A percentile compares a stretch with the other conserved stretches of the same genome.
Evolutionary conservation across 495 filamentous ascomycete genomes (phyloP).

Genomic region (Penicillium coffeae): DNA sequence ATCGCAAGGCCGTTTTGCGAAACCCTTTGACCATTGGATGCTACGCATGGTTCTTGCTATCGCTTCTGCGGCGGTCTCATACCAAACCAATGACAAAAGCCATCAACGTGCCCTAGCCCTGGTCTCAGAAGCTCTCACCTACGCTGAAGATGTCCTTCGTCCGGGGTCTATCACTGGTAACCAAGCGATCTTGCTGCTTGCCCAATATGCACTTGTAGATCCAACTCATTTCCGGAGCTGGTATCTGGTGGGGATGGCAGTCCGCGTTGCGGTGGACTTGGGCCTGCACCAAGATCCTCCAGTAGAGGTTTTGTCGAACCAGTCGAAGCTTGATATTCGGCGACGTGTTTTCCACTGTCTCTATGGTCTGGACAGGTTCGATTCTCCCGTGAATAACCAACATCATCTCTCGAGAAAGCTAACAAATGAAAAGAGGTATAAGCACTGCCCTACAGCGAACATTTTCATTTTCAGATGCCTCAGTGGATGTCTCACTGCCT

Average conservation of each 20-base stretch:
- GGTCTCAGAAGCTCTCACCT: conserved; percentile 64
- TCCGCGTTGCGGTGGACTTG: conserved; percentile 77
- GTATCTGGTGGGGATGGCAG: conserved; percentile 84
- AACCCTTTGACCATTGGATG: conserved; percentile 75
- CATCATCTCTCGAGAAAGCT: neutral
- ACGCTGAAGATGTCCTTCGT: conserved; percentile 74
- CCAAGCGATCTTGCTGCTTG: conserved; percentile 78
- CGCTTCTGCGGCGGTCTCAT: conserved; percentile 66
- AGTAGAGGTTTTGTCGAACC: conserved; percentile 55
- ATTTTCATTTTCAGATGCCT: conserved; percentile 89
- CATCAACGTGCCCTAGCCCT: conserved; percentile 63
- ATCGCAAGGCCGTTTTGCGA: conserved; percentile 54
- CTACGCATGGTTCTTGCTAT: conserved; percentile 88
- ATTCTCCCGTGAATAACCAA: conserved; percentile 1
- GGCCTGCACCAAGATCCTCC: conserved; percentile 87
- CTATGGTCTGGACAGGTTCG: conserved; percentile 77
- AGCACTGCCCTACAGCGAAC: conserved; percentile 74
- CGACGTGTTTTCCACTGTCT: conserved; percentile 81
- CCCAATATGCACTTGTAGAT: conserved; percentile 82
- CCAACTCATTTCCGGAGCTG: conserved; percentile 86
- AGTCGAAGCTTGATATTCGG: conserved; percentile 65
- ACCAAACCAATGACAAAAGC: conserved; percentile 57
- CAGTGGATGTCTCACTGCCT: conserved; percentile 65
- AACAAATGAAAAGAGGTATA: conserved; percentile 55
- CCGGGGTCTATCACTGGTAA: conserved; percentile 79